Percentiles rank a stretch among this genome's conserved stretches.
These are phyloP conservation scores for Globisporangium heterothallicum DNA, from an alignment of 352 stramenopile genomes.

Conservation along the genomic window DNA sequence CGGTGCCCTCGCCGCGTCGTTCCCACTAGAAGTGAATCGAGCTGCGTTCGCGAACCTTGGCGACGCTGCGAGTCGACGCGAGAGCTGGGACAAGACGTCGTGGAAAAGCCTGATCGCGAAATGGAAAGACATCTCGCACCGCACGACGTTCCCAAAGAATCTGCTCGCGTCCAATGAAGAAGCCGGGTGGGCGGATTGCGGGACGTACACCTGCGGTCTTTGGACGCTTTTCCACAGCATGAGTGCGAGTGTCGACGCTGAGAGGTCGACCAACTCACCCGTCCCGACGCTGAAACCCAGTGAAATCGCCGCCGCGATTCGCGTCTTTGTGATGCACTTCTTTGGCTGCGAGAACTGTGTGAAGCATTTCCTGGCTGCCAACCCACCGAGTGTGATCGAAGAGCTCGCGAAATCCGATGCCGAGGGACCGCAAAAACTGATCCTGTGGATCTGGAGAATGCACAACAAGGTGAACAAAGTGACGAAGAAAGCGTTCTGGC, in stretches of 20 bases:
- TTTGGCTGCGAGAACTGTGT: constrained; percentile 79
- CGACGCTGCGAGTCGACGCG: constrained; percentile 28
- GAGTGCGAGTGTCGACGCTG: constrained; percentile 33
- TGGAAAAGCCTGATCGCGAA: constrained; percentile 58
- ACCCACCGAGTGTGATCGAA: constrained; percentile 51
- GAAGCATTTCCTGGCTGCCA: constrained; percentile 64
- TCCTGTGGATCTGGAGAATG: constrained; percentile 79
- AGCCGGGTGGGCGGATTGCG: constrained; percentile 43
- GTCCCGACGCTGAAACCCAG: constrained; percentile 44
- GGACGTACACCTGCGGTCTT: constrained; percentile 75
- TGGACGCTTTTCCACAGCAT: constrained; percentile 84
- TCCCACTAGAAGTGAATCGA: constrained; percentile 67
- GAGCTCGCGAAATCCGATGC: constrained; percentile 31
- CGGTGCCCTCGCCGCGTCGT: constrained; percentile 43
- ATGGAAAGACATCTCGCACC: constrained; percentile 44
- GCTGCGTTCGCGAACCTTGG: constrained; percentile 36
- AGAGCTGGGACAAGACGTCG: constrained; percentile 43
- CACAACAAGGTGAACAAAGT: constrained; percentile 82
- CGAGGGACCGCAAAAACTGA: constrained; percentile 33
- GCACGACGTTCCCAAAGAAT: constrained; percentile 51
- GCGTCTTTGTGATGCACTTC: constrained; percentile 71
- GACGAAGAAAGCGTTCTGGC: constrained; percentile 66
- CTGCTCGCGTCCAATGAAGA: constrained; percentile 57
- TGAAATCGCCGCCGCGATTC: constrained; percentile 52
- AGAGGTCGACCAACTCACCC: constrained; percentile 10